Percentiles rank a stretch among this genome's conserved stretches.
Conservation (phyloP, 2,329 filamentous ascomycete species). For the Epichloe typhina region DNA sequence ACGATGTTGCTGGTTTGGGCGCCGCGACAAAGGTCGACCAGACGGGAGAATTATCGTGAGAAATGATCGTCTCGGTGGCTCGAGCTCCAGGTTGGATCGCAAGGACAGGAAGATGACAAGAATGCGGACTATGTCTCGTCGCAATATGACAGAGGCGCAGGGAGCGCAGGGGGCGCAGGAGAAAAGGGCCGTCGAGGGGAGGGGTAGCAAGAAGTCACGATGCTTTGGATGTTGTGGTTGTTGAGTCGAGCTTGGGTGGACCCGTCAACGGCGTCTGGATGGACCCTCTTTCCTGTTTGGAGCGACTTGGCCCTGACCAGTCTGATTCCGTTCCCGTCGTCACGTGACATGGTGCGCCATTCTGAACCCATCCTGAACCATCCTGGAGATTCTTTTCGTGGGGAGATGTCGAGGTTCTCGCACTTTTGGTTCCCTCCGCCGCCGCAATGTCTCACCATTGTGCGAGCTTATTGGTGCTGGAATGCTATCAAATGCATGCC, state of each 20-base stretch:
- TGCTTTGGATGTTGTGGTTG: conserved; percentile 3
- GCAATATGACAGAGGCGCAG: not conserved
- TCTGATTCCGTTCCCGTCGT: not conserved
- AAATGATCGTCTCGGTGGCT: not conserved
- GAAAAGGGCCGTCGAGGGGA: not conserved
- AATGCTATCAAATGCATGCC: conserved; percentile 9
- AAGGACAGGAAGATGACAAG: not conserved
- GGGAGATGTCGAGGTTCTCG: not conserved
- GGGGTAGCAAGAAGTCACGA: conserved; percentile 2
- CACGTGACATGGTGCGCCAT: not conserved
- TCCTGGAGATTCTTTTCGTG: not conserved
- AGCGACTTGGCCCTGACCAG: not conserved
- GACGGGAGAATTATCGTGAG: not conserved
- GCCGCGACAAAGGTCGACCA: not conserved
- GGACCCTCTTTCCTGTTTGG: conserved; percentile 2
- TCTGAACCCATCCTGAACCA: too few relatives aligned
- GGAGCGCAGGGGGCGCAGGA: not conserved
- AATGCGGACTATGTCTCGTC: conserved; percentile 3
- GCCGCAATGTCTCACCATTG: conserved; percentile 8
- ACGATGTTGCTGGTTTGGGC: not conserved
- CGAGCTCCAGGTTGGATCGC: not conserved
- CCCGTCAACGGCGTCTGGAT: not conserved
- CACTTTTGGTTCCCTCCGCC: not conserved
- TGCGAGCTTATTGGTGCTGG: conserved; percentile 6
- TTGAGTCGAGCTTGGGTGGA: not conserved